Evolutionary conservation across 371 early-diverging fungal species (phyloP), one percentile per base, ranked within the genome.

Genomic region (Apophysomyces variabilis): DNA sequence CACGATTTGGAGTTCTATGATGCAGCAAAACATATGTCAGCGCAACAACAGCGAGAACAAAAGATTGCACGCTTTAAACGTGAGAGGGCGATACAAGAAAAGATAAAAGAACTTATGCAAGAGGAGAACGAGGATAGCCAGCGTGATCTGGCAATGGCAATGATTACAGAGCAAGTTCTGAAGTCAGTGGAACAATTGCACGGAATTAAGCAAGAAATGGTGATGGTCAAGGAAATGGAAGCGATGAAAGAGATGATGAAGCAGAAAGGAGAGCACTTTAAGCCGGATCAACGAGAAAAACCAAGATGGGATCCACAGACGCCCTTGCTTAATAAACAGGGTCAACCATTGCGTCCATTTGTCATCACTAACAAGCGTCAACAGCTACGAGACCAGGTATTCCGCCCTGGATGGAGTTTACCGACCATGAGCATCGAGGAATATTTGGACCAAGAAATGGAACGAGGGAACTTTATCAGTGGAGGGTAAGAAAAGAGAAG

Each of bases 381-480:
- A 64, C 86, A 87, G 50, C 68, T 96, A 46, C 84, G 78, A 66
- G 82, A 93, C 44, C 83, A 87, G 32, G 98, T 97, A 8, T 99
- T 98, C 75, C 69, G 93, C 8, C 95, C 94, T 0, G 89, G 93
- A 1, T 91, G 93, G 75, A 91, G 87, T 38, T 74, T 99, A 62
- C 99, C 99, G 3, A 98, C 98, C 5, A 98, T 98, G 98, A 85
- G 96, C 0, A 90, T 99, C 61, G 99, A 99, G 56, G 92, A 98
- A 76, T 99, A 95, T 66, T 70, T 98, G 60, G 85, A 93, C 58
- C 87, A 89, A 68, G 97, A 99, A 76, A 81, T 79, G 67, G 90
- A 88, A 67, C 87, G 95, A 32, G 99, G 99, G 5, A 93, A 94
- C 66, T 86, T 97, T 32, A 87, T 98, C 64, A 77, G 93, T 16